Evolutionary conservation across 2,329 filamentous ascomycete genomes (phyloP), one percentile per base, ranked within the genome.

Genomic region (Penicillium sumatraense): DNA sequence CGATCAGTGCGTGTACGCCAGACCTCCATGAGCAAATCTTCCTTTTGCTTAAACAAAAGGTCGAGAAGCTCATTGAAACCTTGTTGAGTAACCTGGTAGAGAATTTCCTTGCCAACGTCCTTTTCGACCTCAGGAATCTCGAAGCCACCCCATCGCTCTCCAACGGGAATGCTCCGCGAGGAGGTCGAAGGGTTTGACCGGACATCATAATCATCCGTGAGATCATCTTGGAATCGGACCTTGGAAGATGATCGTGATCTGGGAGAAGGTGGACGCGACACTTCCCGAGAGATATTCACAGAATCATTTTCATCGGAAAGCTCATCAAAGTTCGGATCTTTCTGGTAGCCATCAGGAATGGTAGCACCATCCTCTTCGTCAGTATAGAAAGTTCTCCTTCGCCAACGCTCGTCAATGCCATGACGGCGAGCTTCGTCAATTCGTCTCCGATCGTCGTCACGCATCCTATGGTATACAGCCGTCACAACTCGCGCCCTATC

Each of bases 21-120:
- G 10, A 87, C 87, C 51, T 86, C 82, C 56, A 95, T 76, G 1
- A 91, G 87, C 16, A 90, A 72, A 59, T 93, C 87, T 72, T 98
- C 93, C 61, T 89, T 88, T 4, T 83, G 80, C 63, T 89, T 89
- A 78, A 99, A 99, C 0, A 99, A 81, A 1, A 87, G 83, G 68
- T 98, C 91, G 0, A 99, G 83, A 2, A 98, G 80, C 74, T 98
- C 92, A 67, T 98, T 97, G 76, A 96, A 91, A 0, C 91, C 89
- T 72, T 96, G 89, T 72, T 97, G 92, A 0, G 91, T 92, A 27
- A 96, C 87, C 71, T 96, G 90, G 68, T 96, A 97, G 1, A 98
- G 78, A 3, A 97, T 89, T 69, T 98, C 91, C 63, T 89, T 91
- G 33, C 91, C 91, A 5, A 91, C 87, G 70, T 96, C 92, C 56